Evolutionary conservation across 306 rosid genomes (phyloP), one percentile per base, ranked within the genome.

Genomic region (Acacia acuminata): DNA sequence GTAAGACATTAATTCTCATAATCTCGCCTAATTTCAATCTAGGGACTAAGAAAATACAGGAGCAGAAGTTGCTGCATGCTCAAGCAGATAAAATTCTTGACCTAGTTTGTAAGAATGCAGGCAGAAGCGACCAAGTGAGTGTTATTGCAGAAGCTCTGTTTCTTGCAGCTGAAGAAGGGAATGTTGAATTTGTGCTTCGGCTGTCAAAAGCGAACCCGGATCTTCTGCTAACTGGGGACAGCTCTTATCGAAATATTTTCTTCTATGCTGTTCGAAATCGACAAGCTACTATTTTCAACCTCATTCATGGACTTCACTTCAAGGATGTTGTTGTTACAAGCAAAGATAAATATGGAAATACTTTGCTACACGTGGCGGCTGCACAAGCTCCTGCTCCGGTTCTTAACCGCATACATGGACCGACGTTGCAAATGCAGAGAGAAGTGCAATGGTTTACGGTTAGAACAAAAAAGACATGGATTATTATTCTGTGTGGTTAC

Each of bases 341-440:
- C n/a, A n/a, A n/a, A n/a, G n/a, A n/a, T n/a, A n/a, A n/a, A n/a
- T n/a, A n/a, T n/a, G n/a, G n/a, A n/a, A n/a, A n/a, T n/a, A n/a
- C n/a, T n/a, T n/a, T n/a, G n/a, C n/a, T n/a, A n/a, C n/a, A n/a
- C n/a, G n/a, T n/a, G n/a, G n/a, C n/a, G n/a, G n/a, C n/a, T n/a
- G n/a, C n/a, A n/a, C n/a, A n/a, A n/a, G n/a, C n/a, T n/a, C n/a
- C 78, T 2, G 22, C 1, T 19, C 3, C 2, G 3, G 3, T 19
- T 2, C 7, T 2, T 36, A 19, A 43, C 7, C 4, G 61, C 9
- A 72, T 81, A 7, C 3, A 56, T 4, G 82, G 82, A 34, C 77
- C 85, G 2, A 79, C 77, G 0, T 20, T 84, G 13, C 78, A 84
- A 44, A 75, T 79, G 77, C 77, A 79, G 42, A 55, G 47, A 53